Evolutionary conservation across 176 grass and related monocot species (phyloP).

Genomic region (Triticum dicoccoides): DNA sequence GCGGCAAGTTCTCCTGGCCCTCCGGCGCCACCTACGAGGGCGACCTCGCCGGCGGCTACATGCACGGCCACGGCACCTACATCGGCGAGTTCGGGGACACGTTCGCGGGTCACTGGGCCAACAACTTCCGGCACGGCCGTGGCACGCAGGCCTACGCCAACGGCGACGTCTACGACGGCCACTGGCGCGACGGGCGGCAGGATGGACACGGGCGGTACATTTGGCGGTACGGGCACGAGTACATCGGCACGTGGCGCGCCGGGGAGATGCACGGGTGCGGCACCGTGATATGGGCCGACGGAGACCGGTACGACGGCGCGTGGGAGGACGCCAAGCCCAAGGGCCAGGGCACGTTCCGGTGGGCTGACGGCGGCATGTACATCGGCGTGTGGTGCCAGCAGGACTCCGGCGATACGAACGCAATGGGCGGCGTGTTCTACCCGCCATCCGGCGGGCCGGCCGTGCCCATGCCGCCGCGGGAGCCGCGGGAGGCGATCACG

Average conservation of each 20-base stretch:
- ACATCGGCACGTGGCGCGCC: slow-evolving; percentile 63
- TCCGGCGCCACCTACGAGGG: slow-evolving; percentile 82
- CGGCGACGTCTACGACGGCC: slow-evolving; percentile 76
- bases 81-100: slow-evolving; percentile 71
- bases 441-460: slow-evolving; percentile 48
- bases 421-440: slow-evolving; percentile 78
- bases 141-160: slow-evolving; percentile 66
- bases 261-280: slow-evolving; percentile 73
- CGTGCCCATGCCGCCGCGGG: slow-evolving; percentile 42
- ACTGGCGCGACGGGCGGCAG: slow-evolving; percentile 66
- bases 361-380: slow-evolving; percentile 78
- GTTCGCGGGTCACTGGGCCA: slow-evolving; percentile 58
- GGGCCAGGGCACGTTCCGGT: slow-evolving; percentile 75
- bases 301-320: slow-evolving; percentile 76
- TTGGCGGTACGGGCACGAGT: slow-evolving; percentile 74
- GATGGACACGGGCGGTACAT: slow-evolving; percentile 71
- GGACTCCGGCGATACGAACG: slow-evolving; percentile 44
- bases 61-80: slow-evolving; percentile 70
- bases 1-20: slow-evolving; percentile 78
- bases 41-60: slow-evolving; percentile 59
- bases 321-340: slow-evolving; percentile 79
- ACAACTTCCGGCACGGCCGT: slow-evolving; percentile 73
- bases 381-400: slow-evolving; percentile 56
- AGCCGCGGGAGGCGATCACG: slow-evolving; percentile 55
- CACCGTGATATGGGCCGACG: slow-evolving; percentile 56